These are phyloP conservation scores for Metarhizium rileyi DNA, from an alignment of 2,329 filamentous ascomycete species.

Conservation along the genomic window DNA sequence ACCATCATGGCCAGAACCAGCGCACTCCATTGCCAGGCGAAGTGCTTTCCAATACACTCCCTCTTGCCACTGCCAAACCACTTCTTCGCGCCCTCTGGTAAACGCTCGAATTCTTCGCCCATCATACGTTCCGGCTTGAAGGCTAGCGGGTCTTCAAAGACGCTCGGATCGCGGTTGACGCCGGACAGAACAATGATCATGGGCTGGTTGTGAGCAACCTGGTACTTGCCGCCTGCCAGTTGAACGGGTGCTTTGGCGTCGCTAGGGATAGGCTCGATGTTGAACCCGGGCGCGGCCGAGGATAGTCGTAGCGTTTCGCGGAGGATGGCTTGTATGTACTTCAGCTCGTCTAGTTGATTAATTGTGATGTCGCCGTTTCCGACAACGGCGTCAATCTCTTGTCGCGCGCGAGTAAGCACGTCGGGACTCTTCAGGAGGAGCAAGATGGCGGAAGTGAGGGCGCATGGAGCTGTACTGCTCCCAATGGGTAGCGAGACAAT, in stretches of 20 bases:
- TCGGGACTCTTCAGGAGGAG: conserved; percentile 42
- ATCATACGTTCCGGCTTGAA: conserved; percentile 41
- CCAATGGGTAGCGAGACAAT: conserved; percentile 59
- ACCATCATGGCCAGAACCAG: conserved; percentile 33
- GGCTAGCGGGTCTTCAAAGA: conserved; percentile 36
- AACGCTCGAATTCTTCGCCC: conserved; percentile 30
- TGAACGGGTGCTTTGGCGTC: conserved; percentile 34
- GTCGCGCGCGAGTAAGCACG: conserved; percentile 36
- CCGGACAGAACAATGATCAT: conserved; percentile 40
- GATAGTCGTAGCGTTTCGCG: conserved; percentile 45
- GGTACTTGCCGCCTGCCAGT: conserved; percentile 37
- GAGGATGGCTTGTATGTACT: conserved; percentile 44
- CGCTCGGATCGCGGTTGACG: conserved; percentile 37
- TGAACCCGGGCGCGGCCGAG: conserved; percentile 44
- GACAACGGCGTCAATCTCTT: conserved; percentile 43
- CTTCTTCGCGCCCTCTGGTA: conserved; percentile 37
- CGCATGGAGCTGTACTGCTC: conserved; percentile 38
- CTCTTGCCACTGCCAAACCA: conserved; percentile 44
- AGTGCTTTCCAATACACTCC: conserved; percentile 41
- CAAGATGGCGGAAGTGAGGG: conserved; percentile 36
- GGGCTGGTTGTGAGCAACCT: conserved; percentile 37
- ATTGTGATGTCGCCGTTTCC: conserved; percentile 33
- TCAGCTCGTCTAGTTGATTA: conserved; percentile 39
- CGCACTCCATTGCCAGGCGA: conserved; percentile 36
- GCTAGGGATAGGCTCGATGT: conserved; percentile 36